phyloP scores from a whole-genome alignment of 2,329 filamentous ascomycete species.

The Nemania sp. region DNA sequence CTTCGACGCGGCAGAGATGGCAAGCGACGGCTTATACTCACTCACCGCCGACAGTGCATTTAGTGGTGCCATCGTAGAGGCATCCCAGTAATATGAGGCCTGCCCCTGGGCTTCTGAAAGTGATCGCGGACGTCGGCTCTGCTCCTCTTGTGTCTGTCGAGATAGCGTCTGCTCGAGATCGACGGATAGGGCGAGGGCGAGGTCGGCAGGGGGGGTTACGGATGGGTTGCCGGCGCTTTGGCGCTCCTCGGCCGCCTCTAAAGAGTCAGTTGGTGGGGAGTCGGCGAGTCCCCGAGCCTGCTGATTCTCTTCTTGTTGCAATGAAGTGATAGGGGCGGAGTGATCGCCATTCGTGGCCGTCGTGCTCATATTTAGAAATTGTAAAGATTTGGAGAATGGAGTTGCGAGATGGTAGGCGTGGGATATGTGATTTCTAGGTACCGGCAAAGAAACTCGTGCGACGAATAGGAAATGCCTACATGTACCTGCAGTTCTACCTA shows the following conservation, averaged over 20 bases:
- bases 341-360: slow-evolving; percentile 21
- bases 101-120: slow-evolving; percentile 23
- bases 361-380: slow-evolving; percentile 19
- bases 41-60: slow-evolving; percentile 60
- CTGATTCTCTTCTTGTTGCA: slow-evolving; percentile 8
- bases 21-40: slow-evolving; percentile 31
- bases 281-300: slow-evolving; percentile 16
- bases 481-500: background rate
- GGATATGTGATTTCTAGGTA: background rate
- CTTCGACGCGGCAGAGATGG: slow-evolving; percentile 2
- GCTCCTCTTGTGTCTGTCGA: slow-evolving; percentile 3
- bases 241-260: slow-evolving; percentile 33
- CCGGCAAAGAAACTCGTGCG: background rate
- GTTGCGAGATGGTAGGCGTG: slow-evolving; percentile 2
- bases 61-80: slow-evolving; percentile 60
- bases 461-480: slow-evolving; percentile 10
- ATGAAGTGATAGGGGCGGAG: slow-evolving; percentile 14
- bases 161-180: slow-evolving; percentile 27
- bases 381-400: background rate
- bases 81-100: slow-evolving; percentile 61
- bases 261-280: slow-evolving; percentile 31
- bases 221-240: slow-evolving; percentile 33
- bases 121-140: background rate
- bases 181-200: slow-evolving; percentile 35
- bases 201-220: slow-evolving; percentile 33